Percentiles rank a stretch among this genome's conserved stretches.
Conservation (phyloP, 371 early-diverging fungal species). For the Hamiltosporidium magnivora region DNA sequence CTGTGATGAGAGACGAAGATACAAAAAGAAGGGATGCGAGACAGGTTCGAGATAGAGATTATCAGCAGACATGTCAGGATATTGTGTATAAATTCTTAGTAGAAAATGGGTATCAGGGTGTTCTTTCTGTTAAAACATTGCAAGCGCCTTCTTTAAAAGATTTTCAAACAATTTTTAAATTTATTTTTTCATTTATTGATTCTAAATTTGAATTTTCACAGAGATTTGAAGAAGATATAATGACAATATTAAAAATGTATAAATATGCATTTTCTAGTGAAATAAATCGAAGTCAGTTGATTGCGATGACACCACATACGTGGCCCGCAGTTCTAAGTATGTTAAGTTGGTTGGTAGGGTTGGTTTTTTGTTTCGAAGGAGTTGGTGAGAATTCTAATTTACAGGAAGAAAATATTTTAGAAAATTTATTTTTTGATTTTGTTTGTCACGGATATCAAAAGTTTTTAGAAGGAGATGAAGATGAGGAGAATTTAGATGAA, state of each 20-base stretch:
- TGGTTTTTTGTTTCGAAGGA: conserved; percentile 15
- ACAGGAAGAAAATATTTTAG: conserved; percentile 5
- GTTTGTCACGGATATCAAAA: conserved; percentile 48
- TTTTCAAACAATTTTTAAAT: conserved; percentile 54
- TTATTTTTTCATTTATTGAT: conserved; percentile 49
- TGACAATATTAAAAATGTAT: conserved; percentile 39
- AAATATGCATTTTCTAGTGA: conserved; percentile 56
- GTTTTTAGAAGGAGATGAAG: conserved; percentile 54
- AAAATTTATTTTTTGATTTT: conserved; percentile 45
- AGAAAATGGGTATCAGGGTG: conserved; percentile 48
- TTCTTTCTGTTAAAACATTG: conserved; percentile 31
- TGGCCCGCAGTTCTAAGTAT: conserved; percentile 55
- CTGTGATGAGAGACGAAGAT: no score
- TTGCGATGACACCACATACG: conserved; percentile 56
- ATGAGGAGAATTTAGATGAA: conserved; percentile 4
- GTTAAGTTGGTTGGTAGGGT: conserved; percentile 51
- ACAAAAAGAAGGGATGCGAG: conserved; percentile 15
- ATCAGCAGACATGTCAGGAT: conserved; percentile 35
- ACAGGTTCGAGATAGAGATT: conserved; percentile 47
- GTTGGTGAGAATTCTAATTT: not conserved
- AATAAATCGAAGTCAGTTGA: conserved; percentile 54
- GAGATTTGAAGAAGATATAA: conserved; percentile 56
- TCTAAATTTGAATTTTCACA: conserved; percentile 26
- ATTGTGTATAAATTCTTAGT: conserved; percentile 40
- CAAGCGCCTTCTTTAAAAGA: conserved; percentile 51